These are phyloP conservation scores for Dianthus caryophyllus DNA, from an alignment of 148 eudicot species.

Conservation along the genomic window DNA sequence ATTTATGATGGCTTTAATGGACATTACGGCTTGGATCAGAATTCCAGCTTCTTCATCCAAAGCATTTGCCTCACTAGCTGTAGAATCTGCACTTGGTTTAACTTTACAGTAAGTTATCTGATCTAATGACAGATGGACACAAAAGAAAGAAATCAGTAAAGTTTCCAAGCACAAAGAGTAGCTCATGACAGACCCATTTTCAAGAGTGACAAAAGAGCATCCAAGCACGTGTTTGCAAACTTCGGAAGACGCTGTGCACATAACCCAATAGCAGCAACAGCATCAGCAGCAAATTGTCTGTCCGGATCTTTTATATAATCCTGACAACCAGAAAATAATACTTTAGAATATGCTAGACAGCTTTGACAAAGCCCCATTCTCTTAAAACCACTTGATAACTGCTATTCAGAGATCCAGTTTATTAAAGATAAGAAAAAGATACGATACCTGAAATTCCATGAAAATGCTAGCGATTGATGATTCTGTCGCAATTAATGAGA, in stretches of 20 bases:
- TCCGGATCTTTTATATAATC: slow-evolving; percentile 96
- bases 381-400: background rate
- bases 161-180: slow-evolving; percentile 4
- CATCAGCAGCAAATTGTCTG: slow-evolving; percentile 89
- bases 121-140: slow-evolving; percentile 4
- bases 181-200: slow-evolving; percentile 47
- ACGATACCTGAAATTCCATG: slow-evolving; percentile 83
- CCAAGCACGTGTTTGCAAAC: slow-evolving; percentile 61
- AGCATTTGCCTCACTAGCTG: slow-evolving; percentile 33
- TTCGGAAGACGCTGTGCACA: slow-evolving; percentile 73
- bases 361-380: slow-evolving; percentile 8
- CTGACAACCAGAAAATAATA: slow-evolving; percentile 36
- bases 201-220: slow-evolving; percentile 61
- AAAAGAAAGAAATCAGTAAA: slow-evolving; percentile 1
- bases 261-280: slow-evolving; percentile 91
- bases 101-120: slow-evolving; percentile 4
- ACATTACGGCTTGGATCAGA: slow-evolving; percentile 77
- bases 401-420: too few species aligned
- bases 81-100: slow-evolving; percentile 39
- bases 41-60: slow-evolving; percentile 59
- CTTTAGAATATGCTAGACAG: background rate
- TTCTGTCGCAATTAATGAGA: slow-evolving; percentile 72
- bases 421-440: slow-evolving; percentile 5
- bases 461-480: slow-evolving; percentile 72
- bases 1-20: slow-evolving; percentile 64